Conservation (phyloP, 2,329 filamentous ascomycete genomes). For the Aspergillus ruber region DNA sequence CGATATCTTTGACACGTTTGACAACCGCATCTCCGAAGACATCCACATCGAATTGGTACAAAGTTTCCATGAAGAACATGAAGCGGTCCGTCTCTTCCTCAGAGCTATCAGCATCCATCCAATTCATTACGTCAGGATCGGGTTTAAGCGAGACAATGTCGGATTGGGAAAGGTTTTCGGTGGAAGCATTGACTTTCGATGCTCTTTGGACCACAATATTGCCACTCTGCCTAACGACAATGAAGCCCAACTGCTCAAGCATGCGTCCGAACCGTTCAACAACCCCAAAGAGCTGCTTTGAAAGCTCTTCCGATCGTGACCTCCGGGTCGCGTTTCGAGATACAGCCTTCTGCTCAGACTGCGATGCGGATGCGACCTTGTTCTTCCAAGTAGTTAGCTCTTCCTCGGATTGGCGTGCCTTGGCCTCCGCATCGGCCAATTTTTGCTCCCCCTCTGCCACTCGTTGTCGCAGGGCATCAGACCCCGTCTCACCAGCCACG, state of each 20-base stretch:
- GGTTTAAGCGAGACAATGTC: conserved; percentile 33
- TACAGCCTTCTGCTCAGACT: conserved; percentile 30
- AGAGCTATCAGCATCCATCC: conserved; percentile 65
- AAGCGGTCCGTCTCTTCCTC: conserved; percentile 68
- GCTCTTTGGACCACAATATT: conserved; percentile 69
- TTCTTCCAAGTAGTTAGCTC: conserved; percentile 65
- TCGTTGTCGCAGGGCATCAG: conserved; percentile 67
- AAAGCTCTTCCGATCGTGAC: conserved; percentile 71
- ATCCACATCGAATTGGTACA: conserved; percentile 77
- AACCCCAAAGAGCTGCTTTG: conserved; percentile 72
- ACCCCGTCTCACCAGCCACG: conserved; percentile 75
- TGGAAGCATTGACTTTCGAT: conserved; percentile 46
- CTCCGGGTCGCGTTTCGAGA: conserved; percentile 64
- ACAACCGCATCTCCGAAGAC: conserved; percentile 77
- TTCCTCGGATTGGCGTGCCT: conserved; percentile 67
- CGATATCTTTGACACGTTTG: conserved; percentile 86
- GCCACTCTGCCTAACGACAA: conserved; percentile 66
- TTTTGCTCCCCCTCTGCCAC: conserved; percentile 70
- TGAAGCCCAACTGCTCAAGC: conserved; percentile 80
- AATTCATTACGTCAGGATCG: conserved; percentile 70
- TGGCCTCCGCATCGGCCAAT: conserved; percentile 68
- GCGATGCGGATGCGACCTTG: conserved; percentile 38
- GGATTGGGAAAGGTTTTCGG: conserved; percentile 30
- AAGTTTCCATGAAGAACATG: conserved; percentile 62
- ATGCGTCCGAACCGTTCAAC: conserved; percentile 78